Conservation (phyloP, 2,329 filamentous ascomycete species). For the Xylariaceae sp. region DNA sequence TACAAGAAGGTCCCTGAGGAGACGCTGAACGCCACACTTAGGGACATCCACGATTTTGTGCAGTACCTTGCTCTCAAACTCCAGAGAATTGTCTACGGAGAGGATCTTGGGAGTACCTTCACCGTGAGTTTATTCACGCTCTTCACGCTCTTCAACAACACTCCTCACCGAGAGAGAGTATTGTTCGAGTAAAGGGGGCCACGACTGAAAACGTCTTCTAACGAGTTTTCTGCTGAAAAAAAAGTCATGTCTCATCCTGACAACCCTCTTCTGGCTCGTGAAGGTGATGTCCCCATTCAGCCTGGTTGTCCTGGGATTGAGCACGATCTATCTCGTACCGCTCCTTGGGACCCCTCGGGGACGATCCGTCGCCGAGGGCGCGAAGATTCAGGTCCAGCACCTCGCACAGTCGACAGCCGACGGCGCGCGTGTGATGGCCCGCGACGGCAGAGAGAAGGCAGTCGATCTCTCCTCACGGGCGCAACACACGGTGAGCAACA, state of each 20-base stretch:
- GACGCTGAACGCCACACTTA: slow-evolving; percentile 8
- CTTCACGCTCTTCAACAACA: too few relatives aligned
- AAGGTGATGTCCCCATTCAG: slow-evolving; percentile 7
- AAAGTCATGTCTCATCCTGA: slow-evolving; percentile 4
- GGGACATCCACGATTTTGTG: slow-evolving; percentile 8
- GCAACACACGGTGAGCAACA: neutral
- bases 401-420: slow-evolving; percentile 1
- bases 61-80: slow-evolving; percentile 5
- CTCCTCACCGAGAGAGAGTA: too few relatives aligned
- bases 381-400: neutral
- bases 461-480: neutral
- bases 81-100: slow-evolving; percentile 6
- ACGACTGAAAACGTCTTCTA: too few relatives aligned
- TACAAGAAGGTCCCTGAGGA: slow-evolving; percentile 7
- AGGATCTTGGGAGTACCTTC: slow-evolving; percentile 3
- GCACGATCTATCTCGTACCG: slow-evolving; percentile 2
- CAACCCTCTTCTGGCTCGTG: slow-evolving; percentile 6
- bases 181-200: too few relatives aligned
- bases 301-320: slow-evolving; percentile 5
- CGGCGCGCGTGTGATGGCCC: neutral
- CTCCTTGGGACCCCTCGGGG: neutral
- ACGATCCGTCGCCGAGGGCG: slow-evolving; percentile 1
- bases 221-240: neutral
- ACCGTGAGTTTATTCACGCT: too few relatives aligned
- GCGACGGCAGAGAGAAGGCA: neutral